phyloP scores from a whole-genome alignment of 2,329 filamentous ascomycete genomes.

The Colletotrichum theobromicola region DNA sequence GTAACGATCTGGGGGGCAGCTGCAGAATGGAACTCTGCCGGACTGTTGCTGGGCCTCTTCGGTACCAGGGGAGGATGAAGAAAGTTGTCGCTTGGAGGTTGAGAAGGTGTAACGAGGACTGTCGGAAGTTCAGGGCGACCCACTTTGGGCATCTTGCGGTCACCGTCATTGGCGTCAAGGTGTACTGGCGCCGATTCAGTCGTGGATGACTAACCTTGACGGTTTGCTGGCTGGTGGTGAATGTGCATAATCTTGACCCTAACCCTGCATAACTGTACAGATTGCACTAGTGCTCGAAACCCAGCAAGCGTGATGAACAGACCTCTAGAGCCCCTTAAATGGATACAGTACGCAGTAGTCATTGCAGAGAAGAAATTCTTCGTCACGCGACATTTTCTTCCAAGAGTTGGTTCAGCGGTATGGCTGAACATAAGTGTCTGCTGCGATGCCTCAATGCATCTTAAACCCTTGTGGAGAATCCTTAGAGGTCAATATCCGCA shows the following conservation, averaged over 20 bases:
- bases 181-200: neutral
- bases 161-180: neutral
- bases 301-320: neutral
- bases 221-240: neutral
- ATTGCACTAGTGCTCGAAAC: neutral
- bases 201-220: constrained; percentile 13
- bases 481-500: neutral
- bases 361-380: neutral
- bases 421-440: neutral
- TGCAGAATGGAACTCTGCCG: neutral
- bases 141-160: neutral
- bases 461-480: too few relatives aligned
- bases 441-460: neutral
- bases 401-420: neutral
- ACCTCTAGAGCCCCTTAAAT: neutral
- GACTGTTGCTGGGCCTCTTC: neutral
- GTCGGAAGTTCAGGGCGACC: constrained; percentile 1
- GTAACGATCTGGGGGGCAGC: neutral
- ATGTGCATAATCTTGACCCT: neutral
- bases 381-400: neutral
- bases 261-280: constrained; percentile 5
- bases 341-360: accelerated
- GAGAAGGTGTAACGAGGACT: constrained; percentile 4
- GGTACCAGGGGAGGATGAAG: neutral
- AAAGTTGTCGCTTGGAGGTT: neutral